A percentile compares a stretch with the other conserved stretches of the same genome.
phyloP scores from a whole-genome alignment of 2,329 filamentous ascomycete species.

The Claviceps africana region DNA sequence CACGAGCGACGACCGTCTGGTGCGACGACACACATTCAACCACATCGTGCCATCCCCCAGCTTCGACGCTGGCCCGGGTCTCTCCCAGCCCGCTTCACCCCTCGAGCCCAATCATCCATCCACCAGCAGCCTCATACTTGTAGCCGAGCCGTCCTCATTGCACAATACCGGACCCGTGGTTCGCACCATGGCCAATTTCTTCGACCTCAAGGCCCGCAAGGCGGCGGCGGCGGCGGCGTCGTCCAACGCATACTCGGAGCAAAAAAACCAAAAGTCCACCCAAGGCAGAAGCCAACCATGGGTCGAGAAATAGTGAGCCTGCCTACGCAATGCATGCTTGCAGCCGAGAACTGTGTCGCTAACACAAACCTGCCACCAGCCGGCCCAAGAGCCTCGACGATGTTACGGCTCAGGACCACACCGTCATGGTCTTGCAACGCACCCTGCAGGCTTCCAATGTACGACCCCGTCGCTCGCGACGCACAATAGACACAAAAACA shows the following conservation, averaged over 20 bases:
- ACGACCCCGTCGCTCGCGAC: constrained; percentile 10
- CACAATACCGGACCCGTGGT: not conserved
- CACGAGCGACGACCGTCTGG: not conserved
- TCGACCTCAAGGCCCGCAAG: constrained; percentile 85
- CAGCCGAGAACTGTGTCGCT: not conserved
- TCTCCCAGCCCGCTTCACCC: not conserved
- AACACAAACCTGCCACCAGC: constrained; percentile 29
- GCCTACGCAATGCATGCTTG: not conserved
- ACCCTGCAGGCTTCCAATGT: constrained; percentile 92
- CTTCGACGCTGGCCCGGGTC: not conserved
- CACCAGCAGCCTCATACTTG: not conserved
- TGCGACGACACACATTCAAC: no score
- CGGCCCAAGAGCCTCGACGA: constrained; percentile 88
- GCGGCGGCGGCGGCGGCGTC: constrained; percentile 61
- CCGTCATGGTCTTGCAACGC: constrained; percentile 78
- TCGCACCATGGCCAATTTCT: constrained; percentile 68
- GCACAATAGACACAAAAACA: not conserved
- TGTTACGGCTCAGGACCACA: constrained; percentile 96
- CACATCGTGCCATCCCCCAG: no score
- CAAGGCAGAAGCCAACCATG: constrained; percentile 66
- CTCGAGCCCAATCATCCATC: not conserved
- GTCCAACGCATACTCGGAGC: constrained; percentile 44
- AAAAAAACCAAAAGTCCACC: constrained; percentile 49
- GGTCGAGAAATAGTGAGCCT: constrained; percentile 91
- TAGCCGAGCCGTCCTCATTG: not conserved